phyloP scores from a whole-genome alignment of 768 basidiomycete genomes.

The Suillus weaverae region DNA sequence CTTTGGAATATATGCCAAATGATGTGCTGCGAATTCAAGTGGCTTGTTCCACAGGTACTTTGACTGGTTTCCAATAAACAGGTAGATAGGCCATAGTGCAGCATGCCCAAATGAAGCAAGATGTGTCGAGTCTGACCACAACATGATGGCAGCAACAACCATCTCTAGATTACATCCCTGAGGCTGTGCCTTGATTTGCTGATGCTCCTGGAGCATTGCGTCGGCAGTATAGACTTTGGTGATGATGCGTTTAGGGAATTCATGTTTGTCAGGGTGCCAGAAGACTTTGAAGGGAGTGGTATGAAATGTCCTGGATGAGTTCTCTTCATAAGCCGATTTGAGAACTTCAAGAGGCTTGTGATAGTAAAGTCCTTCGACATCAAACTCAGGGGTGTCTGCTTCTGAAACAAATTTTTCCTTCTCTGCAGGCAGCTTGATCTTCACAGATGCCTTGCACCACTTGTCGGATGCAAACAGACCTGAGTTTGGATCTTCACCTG shows the following conservation, averaged over 20 bases:
- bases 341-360: conserved; percentile 1
- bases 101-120: conserved; percentile 21
- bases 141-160: conserved; percentile 19
- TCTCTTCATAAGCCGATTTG: not conserved
- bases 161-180: conserved; percentile 18
- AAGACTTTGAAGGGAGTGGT: conserved; percentile 7
- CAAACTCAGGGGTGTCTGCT: not conserved
- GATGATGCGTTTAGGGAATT: not conserved
- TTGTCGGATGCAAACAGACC: not conserved
- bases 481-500: not conserved
- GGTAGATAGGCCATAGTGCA: conserved; percentile 18
- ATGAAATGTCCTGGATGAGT: not conserved
- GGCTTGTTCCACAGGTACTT: conserved; percentile 13
- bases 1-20: conserved; percentile 23
- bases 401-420: not conserved
- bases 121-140: conserved; percentile 27
- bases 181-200: conserved; percentile 3
- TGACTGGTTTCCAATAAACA: conserved; percentile 11
- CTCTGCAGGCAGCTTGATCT: conserved; percentile 12
- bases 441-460: conserved; percentile 14
- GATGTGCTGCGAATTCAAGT: conserved; percentile 16
- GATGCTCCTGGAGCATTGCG: conserved; percentile 1
- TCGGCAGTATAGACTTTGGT: not conserved
- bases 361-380: conserved; percentile 3
- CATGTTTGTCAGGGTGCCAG: conserved; percentile 5